phyloP scores from a whole-genome alignment of 208 protist species.

The Crithidia acanthocephali region DNA sequence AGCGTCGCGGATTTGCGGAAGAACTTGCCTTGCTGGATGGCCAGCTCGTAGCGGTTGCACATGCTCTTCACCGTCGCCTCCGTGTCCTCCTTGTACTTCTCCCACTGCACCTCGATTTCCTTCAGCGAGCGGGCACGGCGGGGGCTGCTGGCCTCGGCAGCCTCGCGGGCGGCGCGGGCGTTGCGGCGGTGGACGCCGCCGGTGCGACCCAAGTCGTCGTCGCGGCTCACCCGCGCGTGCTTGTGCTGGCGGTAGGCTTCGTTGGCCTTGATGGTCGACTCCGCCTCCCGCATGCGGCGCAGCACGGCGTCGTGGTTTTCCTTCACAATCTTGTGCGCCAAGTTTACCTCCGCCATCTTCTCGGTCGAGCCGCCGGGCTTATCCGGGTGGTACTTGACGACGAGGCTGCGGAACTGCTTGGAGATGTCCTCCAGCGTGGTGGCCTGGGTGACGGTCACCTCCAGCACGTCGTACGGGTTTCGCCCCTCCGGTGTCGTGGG shows the following conservation, averaged over 20 bases:
- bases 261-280: constrained; percentile 56
- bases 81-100: constrained; percentile 68
- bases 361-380: constrained; percentile 88
- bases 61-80: constrained; percentile 78
- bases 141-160: constrained; percentile 14
- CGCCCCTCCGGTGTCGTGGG: constrained; percentile 82
- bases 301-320: constrained; percentile 82
- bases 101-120: constrained; percentile 82
- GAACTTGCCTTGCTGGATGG: constrained; percentile 83
- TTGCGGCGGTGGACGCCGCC: constrained; percentile 82
- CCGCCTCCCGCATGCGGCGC: constrained; percentile 63
- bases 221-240: constrained; percentile 54
- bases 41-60: constrained; percentile 90
- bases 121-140: constrained; percentile 58
- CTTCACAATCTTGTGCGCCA: constrained; percentile 90
- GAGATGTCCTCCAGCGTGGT: constrained; percentile 85
- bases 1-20: constrained; percentile 83
- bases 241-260: constrained; percentile 73
- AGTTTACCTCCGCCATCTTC: constrained; percentile 91
- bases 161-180: constrained; percentile 43
- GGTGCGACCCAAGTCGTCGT: constrained; percentile 79
- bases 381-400: constrained; percentile 89
- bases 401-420: constrained; percentile 87
- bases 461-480: constrained; percentile 92
- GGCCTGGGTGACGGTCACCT: constrained; percentile 73